Evolutionary conservation across 2,329 filamentous ascomycete species (phyloP).

Genomic region (Lachnellula willkommii): DNA sequence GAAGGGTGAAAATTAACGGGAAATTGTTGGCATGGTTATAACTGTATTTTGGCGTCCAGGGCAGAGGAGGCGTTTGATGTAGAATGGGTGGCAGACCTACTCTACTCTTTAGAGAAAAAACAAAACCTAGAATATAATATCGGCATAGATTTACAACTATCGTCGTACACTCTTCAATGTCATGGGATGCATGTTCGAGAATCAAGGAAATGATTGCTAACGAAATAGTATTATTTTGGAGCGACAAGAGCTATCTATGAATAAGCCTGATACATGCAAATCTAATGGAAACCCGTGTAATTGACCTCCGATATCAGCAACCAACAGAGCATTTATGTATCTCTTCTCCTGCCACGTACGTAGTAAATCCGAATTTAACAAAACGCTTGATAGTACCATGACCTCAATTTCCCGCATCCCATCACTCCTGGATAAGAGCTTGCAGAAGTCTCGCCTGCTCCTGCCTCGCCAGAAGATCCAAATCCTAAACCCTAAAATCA

Average conservation of each 20-base stretch:
- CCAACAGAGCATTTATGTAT: background rate
- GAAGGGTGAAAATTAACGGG: slow-evolving; percentile 31
- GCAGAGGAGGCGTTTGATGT: background rate
- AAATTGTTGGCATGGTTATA: background rate
- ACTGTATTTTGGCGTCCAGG: background rate
- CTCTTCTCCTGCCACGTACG: background rate
- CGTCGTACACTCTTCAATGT: too few species aligned
- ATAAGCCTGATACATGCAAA: background rate
- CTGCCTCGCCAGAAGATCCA: slow-evolving; percentile 14
- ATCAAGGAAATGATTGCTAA: background rate
- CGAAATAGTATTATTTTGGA: background rate
- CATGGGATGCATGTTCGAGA: background rate
- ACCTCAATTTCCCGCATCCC: background rate
- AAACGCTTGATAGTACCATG: background rate
- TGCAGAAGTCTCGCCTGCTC: slow-evolving; percentile 13
- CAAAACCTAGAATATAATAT: too few species aligned
- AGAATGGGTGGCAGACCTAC: background rate
- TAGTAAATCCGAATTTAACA: background rate
- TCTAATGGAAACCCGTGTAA: background rate
- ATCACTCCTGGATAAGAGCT: slow-evolving; percentile 5
- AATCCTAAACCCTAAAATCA: slow-evolving; percentile 9
- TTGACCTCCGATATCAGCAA: background rate
- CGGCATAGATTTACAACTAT: too few species aligned
- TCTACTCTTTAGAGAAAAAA: background rate
- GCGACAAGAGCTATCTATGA: background rate